Conservation (phyloP, 2,329 filamentous ascomycete genomes). For the Hyphodiscus sp. region DNA sequence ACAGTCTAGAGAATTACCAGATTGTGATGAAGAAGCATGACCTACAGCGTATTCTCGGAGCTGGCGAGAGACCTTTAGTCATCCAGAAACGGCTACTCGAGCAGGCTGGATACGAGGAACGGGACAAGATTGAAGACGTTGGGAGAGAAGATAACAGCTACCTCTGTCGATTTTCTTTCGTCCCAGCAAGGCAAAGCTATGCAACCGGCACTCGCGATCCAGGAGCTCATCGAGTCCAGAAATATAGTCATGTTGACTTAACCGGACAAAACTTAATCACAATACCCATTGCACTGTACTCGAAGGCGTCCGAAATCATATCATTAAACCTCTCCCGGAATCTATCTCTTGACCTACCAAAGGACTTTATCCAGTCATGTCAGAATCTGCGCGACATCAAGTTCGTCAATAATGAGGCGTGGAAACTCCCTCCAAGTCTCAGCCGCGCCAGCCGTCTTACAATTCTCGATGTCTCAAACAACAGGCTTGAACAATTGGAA, state of each 20-base stretch:
- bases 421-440: constrained; percentile 77
- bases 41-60: constrained; percentile 71
- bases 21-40: constrained; percentile 94
- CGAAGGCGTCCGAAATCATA: constrained; percentile 86
- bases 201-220: constrained; percentile 69
- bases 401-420: constrained; percentile 89
- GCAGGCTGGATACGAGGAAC: constrained; percentile 83
- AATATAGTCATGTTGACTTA: constrained; percentile 91
- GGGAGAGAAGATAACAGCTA: constrained; percentile 97
- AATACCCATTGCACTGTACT: constrained; percentile 90
- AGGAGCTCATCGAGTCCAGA: constrained; percentile 74
- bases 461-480: constrained; percentile 91
- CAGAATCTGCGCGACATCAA: constrained; percentile 90
- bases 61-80: constrained; percentile 73
- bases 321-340: constrained; percentile 92
- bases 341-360: constrained; percentile 82
- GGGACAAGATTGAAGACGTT: constrained; percentile 84
- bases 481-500: constrained; percentile 79
- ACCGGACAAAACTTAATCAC: constrained; percentile 85
- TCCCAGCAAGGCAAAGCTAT: constrained; percentile 80
- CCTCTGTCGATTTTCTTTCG: constrained; percentile 89
- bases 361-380: constrained; percentile 94
- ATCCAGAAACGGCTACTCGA: constrained; percentile 89
- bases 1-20: constrained; percentile 88
- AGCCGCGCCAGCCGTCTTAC: constrained; percentile 75